Conservation (phyloP, 257 asterid genomes). For the Solanum dulcamara region DNA sequence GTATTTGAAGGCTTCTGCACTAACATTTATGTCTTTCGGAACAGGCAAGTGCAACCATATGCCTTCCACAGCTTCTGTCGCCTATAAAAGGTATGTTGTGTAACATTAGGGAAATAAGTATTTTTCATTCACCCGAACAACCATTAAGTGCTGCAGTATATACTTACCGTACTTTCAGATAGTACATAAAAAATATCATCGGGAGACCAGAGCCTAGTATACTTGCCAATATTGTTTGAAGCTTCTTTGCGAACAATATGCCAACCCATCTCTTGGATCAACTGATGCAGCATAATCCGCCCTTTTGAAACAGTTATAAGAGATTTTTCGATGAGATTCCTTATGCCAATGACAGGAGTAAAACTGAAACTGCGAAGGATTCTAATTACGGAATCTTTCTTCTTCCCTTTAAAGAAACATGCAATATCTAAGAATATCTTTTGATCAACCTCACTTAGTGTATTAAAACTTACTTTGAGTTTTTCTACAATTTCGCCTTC, state of each 20-base stretch:
- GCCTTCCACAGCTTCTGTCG: constrained; percentile 3
- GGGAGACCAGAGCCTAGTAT: constrained; percentile 2
- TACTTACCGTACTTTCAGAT: background rate
- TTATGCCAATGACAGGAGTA: background rate
- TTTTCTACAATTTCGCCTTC: constrained; percentile 1
- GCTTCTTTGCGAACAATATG: background rate
- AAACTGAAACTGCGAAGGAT: constrained; percentile 5
- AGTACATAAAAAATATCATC: background rate
- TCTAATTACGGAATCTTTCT: background rate
- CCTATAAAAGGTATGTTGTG: background rate
- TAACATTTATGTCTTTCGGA: background rate
- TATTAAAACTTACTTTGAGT: background rate
- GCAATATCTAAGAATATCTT: constrained; percentile 7
- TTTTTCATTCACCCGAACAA: background rate
- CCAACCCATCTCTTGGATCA: constrained; percentile 9
- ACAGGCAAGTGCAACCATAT: background rate
- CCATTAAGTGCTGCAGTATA: background rate
- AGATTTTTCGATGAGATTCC: constrained; percentile 2
- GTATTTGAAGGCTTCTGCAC: background rate
- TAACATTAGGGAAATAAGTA: background rate
- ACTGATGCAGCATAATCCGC: constrained; percentile 3
- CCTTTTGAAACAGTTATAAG: constrained; percentile 1
- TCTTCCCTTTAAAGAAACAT: constrained; percentile 10
- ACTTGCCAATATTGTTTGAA: background rate
- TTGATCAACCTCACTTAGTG: background rate